These are phyloP conservation scores for Aspergillus calidoustus DNA, from an alignment of 2,329 filamentous ascomycete species.

Conservation along the genomic window DNA sequence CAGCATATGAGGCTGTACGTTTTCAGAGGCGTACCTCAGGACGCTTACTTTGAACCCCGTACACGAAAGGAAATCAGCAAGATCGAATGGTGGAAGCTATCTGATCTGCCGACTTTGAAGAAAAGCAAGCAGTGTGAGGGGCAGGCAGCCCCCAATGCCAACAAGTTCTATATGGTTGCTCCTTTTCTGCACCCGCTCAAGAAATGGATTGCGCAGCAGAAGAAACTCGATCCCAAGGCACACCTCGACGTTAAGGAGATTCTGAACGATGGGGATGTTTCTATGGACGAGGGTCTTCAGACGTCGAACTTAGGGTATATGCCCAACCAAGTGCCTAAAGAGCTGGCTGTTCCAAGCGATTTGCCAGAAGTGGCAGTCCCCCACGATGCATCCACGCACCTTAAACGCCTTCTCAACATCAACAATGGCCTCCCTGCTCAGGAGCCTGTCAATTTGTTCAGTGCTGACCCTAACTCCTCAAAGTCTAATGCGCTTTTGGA, in stretches of 20 bases:
- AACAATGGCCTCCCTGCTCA: slow-evolving; percentile 26
- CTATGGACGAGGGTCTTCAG: slow-evolving; percentile 61
- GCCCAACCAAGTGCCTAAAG: slow-evolving; percentile 25
- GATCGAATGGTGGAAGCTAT: slow-evolving; percentile 91
- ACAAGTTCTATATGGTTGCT: slow-evolving; percentile 98
- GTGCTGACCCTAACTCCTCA: slow-evolving; percentile 38
- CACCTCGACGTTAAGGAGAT: slow-evolving; percentile 48
- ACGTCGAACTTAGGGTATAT: slow-evolving; percentile 26
- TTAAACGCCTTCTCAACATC: slow-evolving; percentile 56
- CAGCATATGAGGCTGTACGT: slow-evolving; percentile 93
- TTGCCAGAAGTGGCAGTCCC: slow-evolving; percentile 45
- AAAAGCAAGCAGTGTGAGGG: slow-evolving; percentile 71
- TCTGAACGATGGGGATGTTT: slow-evolving; percentile 54
- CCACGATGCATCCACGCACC: slow-evolving; percentile 54
- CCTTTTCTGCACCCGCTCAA: slow-evolving; percentile 85
- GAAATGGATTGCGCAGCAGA: slow-evolving; percentile 88
- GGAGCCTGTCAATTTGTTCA: slow-evolving; percentile 21
- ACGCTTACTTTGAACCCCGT: slow-evolving; percentile 84
- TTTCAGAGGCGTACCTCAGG: slow-evolving; percentile 84
- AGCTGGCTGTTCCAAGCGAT: slow-evolving; percentile 40
- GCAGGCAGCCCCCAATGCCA: slow-evolving; percentile 64
- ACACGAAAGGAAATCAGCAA: slow-evolving; percentile 98
- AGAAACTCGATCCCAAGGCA: slow-evolving; percentile 67
- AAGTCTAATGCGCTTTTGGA: slow-evolving; percentile 60
- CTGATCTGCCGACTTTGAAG: slow-evolving; percentile 81